A percentile compares a stretch with the other conserved stretches of the same genome.
Conservation (phyloP, 257 asterid genomes). For the Scutellaria minor region DNA sequence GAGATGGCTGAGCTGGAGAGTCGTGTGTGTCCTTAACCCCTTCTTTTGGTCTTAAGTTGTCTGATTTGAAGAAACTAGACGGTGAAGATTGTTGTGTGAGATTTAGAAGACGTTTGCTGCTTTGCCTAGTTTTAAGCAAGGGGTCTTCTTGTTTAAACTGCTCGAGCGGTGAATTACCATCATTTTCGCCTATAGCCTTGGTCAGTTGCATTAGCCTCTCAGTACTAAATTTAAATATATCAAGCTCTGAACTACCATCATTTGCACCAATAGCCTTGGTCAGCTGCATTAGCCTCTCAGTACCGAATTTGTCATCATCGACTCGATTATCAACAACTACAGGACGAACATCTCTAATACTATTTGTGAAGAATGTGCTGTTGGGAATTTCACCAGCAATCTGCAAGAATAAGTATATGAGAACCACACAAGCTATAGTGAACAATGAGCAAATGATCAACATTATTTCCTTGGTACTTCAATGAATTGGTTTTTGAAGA, state of each 20-base stretch:
- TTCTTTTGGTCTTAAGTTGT: conserved; percentile 52
- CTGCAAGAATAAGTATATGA: conserved; percentile 49
- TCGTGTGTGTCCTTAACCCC: conserved; percentile 59
- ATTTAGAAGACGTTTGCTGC: conserved; percentile 45
- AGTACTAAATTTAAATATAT: conserved; percentile 46
- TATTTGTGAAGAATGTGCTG: conserved; percentile 40
- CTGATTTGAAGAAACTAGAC: conserved; percentile 53
- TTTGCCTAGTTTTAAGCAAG: conserved; percentile 44
- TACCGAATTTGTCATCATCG: conserved; percentile 39
- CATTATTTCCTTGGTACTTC: not conserved
- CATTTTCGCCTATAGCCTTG: conserved; percentile 47
- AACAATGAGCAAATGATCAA: not conserved
- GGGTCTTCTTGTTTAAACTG: conserved; percentile 50
- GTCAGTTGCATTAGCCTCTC: conserved; percentile 57
- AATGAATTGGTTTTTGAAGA: not conserved
- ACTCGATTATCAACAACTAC: conserved; percentile 34
- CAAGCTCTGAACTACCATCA: conserved; percentile 43
- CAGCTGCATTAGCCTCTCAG: conserved; percentile 55
- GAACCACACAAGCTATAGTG: not conserved
- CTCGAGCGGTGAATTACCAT: conserved; percentile 42
- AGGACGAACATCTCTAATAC: conserved; percentile 40
- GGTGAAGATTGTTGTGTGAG: conserved; percentile 47
- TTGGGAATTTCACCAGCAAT: conserved; percentile 47
- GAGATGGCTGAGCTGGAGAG: conserved; percentile 60
- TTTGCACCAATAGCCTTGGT: conserved; percentile 47